Conservation (phyloP, 257 asterid species). For the Solanum medicagineum region DNA sequence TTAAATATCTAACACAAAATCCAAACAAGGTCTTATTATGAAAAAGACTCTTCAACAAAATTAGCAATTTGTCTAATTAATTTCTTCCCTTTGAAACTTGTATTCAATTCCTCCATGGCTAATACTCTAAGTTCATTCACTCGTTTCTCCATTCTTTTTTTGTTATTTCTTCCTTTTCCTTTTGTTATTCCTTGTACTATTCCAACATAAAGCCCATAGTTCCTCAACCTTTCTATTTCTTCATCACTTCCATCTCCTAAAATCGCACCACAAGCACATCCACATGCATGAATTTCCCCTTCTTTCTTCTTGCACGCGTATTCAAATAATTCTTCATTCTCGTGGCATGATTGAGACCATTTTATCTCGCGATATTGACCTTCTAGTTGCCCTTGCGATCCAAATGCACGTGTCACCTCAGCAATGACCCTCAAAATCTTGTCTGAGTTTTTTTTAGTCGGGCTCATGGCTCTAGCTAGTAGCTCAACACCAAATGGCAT, state of each 20-base stretch:
- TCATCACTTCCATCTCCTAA: conserved; percentile 58
- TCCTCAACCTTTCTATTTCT: conserved; percentile 40
- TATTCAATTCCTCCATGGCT: conserved; percentile 38
- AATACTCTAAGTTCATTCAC: conserved; percentile 19
- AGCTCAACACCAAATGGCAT: conserved; percentile 48
- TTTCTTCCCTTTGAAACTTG: conserved; percentile 12
- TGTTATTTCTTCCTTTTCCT: conserved; percentile 7
- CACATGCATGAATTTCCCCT: conserved; percentile 54
- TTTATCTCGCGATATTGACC: conserved; percentile 25
- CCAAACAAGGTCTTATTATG: not conserved
- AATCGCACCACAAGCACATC: conserved; percentile 75
- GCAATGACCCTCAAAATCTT: conserved; percentile 33
- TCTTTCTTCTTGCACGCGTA: conserved; percentile 35
- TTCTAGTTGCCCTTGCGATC: conserved; percentile 41
- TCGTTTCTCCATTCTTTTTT: conserved; percentile 3
- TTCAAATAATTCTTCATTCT: conserved; percentile 4
- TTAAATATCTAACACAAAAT: not conserved
- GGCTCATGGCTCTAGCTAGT: conserved; percentile 30
- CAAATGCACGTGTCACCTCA: conserved; percentile 37
- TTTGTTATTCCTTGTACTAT: conserved; percentile 26
- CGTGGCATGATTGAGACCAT: not conserved
- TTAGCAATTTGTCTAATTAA: conserved; percentile 8
- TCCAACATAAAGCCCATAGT: conserved; percentile 42
- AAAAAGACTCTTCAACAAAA: conserved; percentile 2
- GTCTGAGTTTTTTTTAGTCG: conserved; percentile 4